These are phyloP conservation scores for Rhodotorula taiwanensis DNA, from an alignment of 768 basidiomycete genomes.

Conservation along the genomic window DNA sequence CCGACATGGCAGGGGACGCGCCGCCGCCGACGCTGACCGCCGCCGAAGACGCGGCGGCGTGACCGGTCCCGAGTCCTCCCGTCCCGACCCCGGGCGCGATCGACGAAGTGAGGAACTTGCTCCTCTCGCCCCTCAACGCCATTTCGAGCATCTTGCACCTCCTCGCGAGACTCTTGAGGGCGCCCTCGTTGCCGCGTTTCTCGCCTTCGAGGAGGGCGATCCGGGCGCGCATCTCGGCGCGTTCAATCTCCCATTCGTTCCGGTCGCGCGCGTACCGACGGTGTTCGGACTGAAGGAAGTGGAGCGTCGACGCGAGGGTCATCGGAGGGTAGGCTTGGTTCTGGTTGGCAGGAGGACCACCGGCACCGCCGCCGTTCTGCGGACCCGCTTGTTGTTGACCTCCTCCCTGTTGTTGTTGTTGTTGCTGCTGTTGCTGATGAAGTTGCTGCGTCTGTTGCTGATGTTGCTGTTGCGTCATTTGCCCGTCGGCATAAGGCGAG, in stretches of 20 bases:
- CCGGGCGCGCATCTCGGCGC: conserved; percentile 97
- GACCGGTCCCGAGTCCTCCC: too few species aligned
- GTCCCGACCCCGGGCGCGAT: too few species aligned
- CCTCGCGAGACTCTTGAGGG: conserved; percentile 88
- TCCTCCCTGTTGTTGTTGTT: conserved; percentile 12
- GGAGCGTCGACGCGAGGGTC: conserved; percentile 86
- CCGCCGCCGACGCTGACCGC: conserved; percentile 23
- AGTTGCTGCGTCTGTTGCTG: conserved; percentile 1
- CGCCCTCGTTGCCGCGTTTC: conserved; percentile 91
- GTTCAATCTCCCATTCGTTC: conserved; percentile 99
- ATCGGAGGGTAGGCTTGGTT: conserved; percentile 42
- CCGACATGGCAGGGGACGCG: conserved; percentile 17
- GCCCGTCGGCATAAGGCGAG: not conserved
- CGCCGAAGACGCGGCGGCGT: too few species aligned
- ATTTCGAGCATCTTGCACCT: conserved; percentile 99
- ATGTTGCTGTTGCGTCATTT: not conserved
- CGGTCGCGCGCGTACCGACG: conserved; percentile 93
- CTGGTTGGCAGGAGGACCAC: conserved; percentile 11
- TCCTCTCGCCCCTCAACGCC: conserved; percentile 93
- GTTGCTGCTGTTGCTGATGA: not conserved
- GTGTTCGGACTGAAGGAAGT: conserved; percentile 98
- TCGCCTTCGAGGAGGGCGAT: conserved; percentile 97
- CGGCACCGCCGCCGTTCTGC: too few species aligned
- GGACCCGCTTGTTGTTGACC: too few species aligned
- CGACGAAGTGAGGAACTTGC: not conserved